Evolutionary conservation across 2,329 filamentous ascomycete species (phyloP).

Genomic region (Aureobasidium melanogenum): DNA sequence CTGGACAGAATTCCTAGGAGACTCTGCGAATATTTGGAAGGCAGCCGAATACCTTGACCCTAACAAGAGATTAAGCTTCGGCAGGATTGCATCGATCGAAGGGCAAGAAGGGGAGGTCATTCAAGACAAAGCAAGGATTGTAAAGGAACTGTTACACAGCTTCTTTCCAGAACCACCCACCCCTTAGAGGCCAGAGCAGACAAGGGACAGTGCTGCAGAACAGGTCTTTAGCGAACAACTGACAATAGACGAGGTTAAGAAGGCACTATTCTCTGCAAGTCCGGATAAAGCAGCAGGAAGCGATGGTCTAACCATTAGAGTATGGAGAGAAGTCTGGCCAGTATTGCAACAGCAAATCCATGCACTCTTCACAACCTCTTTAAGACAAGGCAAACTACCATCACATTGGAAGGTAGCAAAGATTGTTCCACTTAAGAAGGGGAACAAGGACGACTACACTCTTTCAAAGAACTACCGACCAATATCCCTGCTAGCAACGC

Average conservation of each 20-base stretch:
- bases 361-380: slow-evolving; percentile 16
- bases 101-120: not conserved
- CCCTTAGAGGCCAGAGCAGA: not conserved
- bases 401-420: slow-evolving; percentile 20
- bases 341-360: slow-evolving; percentile 18
- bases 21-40: slow-evolving; percentile 9
- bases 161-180: slow-evolving; percentile 4
- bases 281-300: slow-evolving; percentile 14
- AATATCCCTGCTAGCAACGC: too few species aligned
- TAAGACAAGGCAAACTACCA: slow-evolving; percentile 18
- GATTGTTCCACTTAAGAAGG: slow-evolving; percentile 22
- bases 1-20: slow-evolving; percentile 13
- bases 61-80: not conserved
- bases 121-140: slow-evolving; percentile 9
- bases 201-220: not conserved
- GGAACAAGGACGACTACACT: slow-evolving; percentile 21
- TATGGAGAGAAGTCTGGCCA: slow-evolving; percentile 20
- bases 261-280: too few species aligned
- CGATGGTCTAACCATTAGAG: slow-evolving; percentile 14
- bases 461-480: slow-evolving; percentile 19
- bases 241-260: too few species aligned
- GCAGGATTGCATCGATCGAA: slow-evolving; percentile 1
- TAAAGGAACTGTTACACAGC: not conserved
- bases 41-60: not conserved
- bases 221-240: not conserved